A percentile compares a stretch with the other conserved stretches of the same genome.
These are phyloP conservation scores for Pseudogymnoascus sp. DNA, from an alignment of 2,329 filamentous ascomycete species.

Conservation along the genomic window DNA sequence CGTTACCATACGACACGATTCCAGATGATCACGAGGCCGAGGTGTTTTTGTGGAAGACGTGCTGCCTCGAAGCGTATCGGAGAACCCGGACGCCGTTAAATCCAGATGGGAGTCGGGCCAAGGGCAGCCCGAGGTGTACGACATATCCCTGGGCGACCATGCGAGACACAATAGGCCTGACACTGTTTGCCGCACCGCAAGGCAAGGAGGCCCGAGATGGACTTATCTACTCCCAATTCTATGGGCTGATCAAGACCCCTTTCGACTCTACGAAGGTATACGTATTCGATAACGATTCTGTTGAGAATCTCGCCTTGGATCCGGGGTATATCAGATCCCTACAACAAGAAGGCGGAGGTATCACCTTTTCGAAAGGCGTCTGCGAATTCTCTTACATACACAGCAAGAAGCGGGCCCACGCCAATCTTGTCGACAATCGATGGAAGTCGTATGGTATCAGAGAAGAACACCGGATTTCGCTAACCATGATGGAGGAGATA, in stretches of 20 bases:
- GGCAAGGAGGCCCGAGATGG: neutral
- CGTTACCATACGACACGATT: neutral
- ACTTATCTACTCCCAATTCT: neutral
- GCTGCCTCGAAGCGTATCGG: neutral
- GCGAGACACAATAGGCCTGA: neutral
- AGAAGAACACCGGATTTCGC: neutral
- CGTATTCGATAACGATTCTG: neutral
- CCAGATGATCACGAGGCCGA: neutral
- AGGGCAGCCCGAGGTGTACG: neutral
- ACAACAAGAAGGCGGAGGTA: neutral
- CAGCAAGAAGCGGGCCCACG: neutral
- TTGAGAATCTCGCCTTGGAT: conserved; percentile 3
- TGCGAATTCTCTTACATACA: neutral
- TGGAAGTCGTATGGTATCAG: neutral
- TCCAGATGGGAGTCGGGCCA: neutral
- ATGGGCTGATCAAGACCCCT: neutral
- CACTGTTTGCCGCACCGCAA: neutral
- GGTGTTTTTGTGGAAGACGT: neutral
- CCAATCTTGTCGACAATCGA: neutral
- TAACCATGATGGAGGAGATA: neutral
- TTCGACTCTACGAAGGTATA: neutral
- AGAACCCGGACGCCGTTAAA: neutral
- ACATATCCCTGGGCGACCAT: neutral
- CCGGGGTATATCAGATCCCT: neutral
- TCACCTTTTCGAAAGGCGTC: neutral